Evolutionary conservation across 306 rosid species (phyloP).

Genomic region (Oxytropis ochrocephala): DNA sequence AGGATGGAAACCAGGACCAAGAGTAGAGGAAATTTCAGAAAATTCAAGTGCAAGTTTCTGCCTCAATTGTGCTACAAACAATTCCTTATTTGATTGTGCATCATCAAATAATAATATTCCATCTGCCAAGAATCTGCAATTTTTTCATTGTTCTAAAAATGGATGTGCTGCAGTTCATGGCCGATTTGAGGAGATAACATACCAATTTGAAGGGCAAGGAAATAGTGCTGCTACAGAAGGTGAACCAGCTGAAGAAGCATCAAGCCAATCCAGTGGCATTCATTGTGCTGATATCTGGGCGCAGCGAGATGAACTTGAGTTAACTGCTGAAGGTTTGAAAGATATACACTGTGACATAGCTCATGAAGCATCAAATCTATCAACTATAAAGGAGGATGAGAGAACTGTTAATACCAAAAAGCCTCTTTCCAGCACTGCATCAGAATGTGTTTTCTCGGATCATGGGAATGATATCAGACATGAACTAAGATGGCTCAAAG

Average conservation of each 20-base stretch:
- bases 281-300: conserved; percentile 78
- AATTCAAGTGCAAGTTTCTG: conserved; percentile 40
- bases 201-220: conserved; percentile 72
- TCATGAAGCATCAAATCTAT: conserved; percentile 23
- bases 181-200: conserved; percentile 89
- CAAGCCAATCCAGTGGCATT: conserved; percentile 42
- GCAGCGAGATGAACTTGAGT: conserved; percentile 57
- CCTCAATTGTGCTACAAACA: conserved; percentile 48
- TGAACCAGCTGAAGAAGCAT: conserved; percentile 23
- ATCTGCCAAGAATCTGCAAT: conserved; percentile 54
- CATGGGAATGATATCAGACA: conserved; percentile 83
- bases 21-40: conserved; percentile 39
- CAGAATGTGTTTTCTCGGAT: conserved; percentile 30
- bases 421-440: conserved; percentile 20
- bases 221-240: conserved; percentile 33
- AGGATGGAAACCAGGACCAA: conserved; percentile 51
- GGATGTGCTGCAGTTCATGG: conserved; percentile 78
- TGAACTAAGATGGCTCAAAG: conserved; percentile 98
- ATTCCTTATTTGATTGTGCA: conserved; percentile 42
- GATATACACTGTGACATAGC: conserved; percentile 39
- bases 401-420: conserved; percentile 32
- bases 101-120: conserved; percentile 39
- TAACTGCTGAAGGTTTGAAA: conserved; percentile 31
- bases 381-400: conserved; percentile 42
- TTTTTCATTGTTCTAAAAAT: conserved; percentile 66